Base-by-base conservation (phyloP, 192 early-diverging fungal species). In the Fimicolochytrium jonesii region DNA sequence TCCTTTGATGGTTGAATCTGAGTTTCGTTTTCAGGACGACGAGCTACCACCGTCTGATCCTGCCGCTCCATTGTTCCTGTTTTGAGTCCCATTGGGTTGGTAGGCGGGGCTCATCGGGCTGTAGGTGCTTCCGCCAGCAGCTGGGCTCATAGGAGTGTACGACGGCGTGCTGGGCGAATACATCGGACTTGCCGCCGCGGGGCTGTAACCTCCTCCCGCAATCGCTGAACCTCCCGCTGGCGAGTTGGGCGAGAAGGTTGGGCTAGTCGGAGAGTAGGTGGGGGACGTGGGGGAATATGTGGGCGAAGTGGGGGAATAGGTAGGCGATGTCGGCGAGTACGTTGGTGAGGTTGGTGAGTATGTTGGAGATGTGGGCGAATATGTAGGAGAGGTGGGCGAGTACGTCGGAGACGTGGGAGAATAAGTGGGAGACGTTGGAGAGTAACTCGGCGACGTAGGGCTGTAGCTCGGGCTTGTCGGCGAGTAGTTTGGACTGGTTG, bases 271-370 rank as follows among this genome's bases (percentile, higher is more conserved):
- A 1, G 61, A 68, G 43, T 68, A 95, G 42, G 68, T 77, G 10
- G 91, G 87, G 25, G 74, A 78, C 10, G 90, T 91, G 0, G 90
- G 93, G 18, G 78, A 86, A 69, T 95, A 93, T 2, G 73, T 78
- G 0, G 90, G 90, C 32, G 75, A 80, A 23, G 87, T 90, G 2
- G 92, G 90, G 45, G 83, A 81, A 69, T 89, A 90, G 11, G 61
- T 66, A 10, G 91, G 91, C 9, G 69, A 75, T 2, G 89, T 88
- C 5, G 90, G 90, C 10, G 78, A 80, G 66, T 91, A 91, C n/a
- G 59, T 70, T 11, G 89, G 88, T 1, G 78, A 81, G 1, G 88
- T 92, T 6, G 91, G 90, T 1, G 70, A 71, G 69, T 92, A 90
- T 17, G 69, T 76, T 29, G 89, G 89, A 23, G 78, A 78, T 3